Evolutionary conservation across 305 asterid species (phyloP).

Genomic region (Rubia balearica): DNA sequence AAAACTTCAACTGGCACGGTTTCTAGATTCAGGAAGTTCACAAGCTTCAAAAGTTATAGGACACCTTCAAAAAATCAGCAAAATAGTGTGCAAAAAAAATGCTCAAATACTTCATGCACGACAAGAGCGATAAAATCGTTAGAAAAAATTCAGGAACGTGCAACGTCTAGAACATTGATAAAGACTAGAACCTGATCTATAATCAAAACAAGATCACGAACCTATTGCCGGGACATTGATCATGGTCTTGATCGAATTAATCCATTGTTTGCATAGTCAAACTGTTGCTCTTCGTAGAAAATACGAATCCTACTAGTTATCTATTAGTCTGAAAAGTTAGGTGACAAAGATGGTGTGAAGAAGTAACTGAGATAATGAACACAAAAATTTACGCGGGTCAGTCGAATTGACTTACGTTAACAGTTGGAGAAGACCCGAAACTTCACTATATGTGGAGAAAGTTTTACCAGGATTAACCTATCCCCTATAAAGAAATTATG

Average conservation of each 20-base stretch:
- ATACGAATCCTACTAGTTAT: no score
- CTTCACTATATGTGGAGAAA: no score
- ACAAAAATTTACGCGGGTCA: no score
- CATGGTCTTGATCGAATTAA: background rate
- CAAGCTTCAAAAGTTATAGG: background rate
- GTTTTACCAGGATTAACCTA: no score
- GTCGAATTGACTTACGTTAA: no score
- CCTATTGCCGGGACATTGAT: background rate
- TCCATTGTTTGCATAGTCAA: background rate
- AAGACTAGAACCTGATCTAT: no score
- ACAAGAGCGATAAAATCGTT: background rate
- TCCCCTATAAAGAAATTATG: no score
- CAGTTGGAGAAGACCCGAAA: no score
- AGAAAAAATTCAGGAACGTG: background rate
- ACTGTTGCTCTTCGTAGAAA: background rate
- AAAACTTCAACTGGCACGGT: background rate
- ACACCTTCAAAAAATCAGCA: background rate
- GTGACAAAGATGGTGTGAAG: no score
- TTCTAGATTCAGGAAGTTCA: background rate
- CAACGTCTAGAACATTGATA: background rate
- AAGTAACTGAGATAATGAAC: no score
- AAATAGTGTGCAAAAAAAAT: background rate
- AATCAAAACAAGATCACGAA: background rate
- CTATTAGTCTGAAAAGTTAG: no score
- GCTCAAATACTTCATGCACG: background rate